Evolutionary conservation across 2,329 filamentous ascomycete genomes (phyloP), one percentile per base, ranked within the genome.

Genomic region (Ophiocordyceps camponoti-rufipedis): DNA sequence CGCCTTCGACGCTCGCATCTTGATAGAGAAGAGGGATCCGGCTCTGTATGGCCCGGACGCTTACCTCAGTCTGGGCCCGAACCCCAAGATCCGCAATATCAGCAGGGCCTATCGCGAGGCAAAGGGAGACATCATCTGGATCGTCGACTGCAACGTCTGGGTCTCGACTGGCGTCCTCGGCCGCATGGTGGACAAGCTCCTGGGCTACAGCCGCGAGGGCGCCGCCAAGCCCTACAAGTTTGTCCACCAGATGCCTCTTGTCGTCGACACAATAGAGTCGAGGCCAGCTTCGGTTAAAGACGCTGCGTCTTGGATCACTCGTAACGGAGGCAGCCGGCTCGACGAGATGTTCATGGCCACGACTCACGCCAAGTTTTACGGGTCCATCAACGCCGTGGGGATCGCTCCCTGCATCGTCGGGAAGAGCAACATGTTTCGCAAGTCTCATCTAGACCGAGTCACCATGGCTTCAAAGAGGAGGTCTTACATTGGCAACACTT

Each of bases 361-460:
- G 0, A 78, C 86, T 0, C 91, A 98, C 61, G 86, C 87, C 54
- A 98, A 98, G 59, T 96, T 98, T 70, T 98, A 98, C 66, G 82
- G 82, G 9, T 91, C 89, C 49, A 98, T 98, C 71, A 96, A 96
- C 63, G 85, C 85, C 0, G 85, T 95, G 14, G 74, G 83, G 4
- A 66, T 96, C 45, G 91, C 91, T 0, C 91, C 93, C 9, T 98
- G 91, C 62, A 82, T 94, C 47, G 82, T 96, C 19, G 91, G 91
- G 44, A 98, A 98, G 66, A 94, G 86, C 56, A 96, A 93, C 65
- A 96, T 98, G 88, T 98, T 96, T 64, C 83, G 91, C 48, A 85
- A 83, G 49, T 85, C 85, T 0, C 89, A 98, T 55, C 76, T 98
- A 33, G 77, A 95, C 61, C 73, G 74, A 51, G 74, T 91, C 9